phyloP scores from a whole-genome alignment of 1,139 yeast genomes.

The Suhomyces yuchorum region DNA sequence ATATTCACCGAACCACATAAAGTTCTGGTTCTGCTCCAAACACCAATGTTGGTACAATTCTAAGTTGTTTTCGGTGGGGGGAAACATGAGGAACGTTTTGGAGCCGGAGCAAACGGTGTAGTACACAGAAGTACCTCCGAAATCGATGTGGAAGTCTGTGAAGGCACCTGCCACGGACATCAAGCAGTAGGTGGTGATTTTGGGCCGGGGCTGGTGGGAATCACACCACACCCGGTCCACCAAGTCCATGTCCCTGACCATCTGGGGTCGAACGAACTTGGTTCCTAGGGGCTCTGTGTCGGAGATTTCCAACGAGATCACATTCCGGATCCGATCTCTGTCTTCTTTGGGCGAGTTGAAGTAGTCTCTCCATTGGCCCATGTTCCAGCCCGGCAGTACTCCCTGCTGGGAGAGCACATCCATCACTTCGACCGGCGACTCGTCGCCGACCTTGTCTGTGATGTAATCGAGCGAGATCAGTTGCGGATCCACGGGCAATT shows the following conservation, averaged over 20 bases:
- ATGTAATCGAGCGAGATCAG: slow-evolving; percentile 58
- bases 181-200: slow-evolving; percentile 79
- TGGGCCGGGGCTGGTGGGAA: slow-evolving; percentile 47
- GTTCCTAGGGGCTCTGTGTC: slow-evolving; percentile 53
- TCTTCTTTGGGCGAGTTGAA: slow-evolving; percentile 47
- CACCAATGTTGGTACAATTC: slow-evolving; percentile 74
- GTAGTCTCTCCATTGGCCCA: slow-evolving; percentile 76
- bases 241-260: slow-evolving; percentile 69
- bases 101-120: slow-evolving; percentile 76
- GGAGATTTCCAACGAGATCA: slow-evolving; percentile 78
- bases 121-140: slow-evolving; percentile 91
- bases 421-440: slow-evolving; percentile 76
- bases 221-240: slow-evolving; percentile 67
- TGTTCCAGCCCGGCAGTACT: slow-evolving; percentile 62
- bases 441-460: slow-evolving; percentile 62
- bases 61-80: slow-evolving; percentile 70
- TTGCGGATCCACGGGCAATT: slow-evolving; percentile 35
- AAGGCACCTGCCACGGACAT: slow-evolving; percentile 83
- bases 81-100: slow-evolving; percentile 75
- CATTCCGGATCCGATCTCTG: slow-evolving; percentile 74
- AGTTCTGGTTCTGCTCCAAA: slow-evolving; percentile 59
- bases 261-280: slow-evolving; percentile 58
- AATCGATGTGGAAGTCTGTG: slow-evolving; percentile 90
- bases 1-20: slow-evolving; percentile 67
- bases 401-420: slow-evolving; percentile 83